Evolutionary conservation across 108 stramenopile genomes (phyloP), one percentile per base, ranked within the genome.

Genomic region (Nannochloropsis granulata): DNA sequence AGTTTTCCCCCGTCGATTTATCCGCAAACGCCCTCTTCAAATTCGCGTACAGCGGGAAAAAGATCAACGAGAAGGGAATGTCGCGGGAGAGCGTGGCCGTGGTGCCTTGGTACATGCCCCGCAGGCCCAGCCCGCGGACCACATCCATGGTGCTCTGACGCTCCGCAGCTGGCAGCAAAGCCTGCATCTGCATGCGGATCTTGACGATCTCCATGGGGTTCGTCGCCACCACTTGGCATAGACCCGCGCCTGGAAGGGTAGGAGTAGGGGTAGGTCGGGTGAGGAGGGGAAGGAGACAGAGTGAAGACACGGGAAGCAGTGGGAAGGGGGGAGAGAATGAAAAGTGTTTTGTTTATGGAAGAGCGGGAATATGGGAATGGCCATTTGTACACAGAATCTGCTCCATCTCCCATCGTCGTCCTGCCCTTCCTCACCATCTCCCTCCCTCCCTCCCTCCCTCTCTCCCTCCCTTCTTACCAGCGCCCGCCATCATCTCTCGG

Each of bases 201-300:
- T 94, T 94, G 45, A 89, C 85, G 44, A 93, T 86, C 83, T 94
- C 93, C 90, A 93, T 89, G 24, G 93, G 93, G 85, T 93, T 94
- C 16, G 93, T 93, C 25, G 92, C 92, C 19, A 92, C 84, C 81
- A 92, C 87, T 85, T 94, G 93, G 12, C 89, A 84, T 13, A 91
- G 86, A 23, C 92, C 93, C n/a, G 93, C 92, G 25, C 90, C 86
- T 45, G 85, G 2, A 8, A 71, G 56, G 56, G 34, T 34, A 34
- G 34, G 34, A 3, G 34, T 5, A 34, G 5, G 34, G 34, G 34
- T 34, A 34, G 34, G 5, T 2, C 3, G 56, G n/a, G 56, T n/a
- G 5, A 71, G 56, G 56, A 71, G 56, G 56, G n/a, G 56, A n/a
- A 71, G 21, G n/a, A 21, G 56, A 71, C 3, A 71, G 2, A n/a